Evolutionary conservation across 2,329 filamentous ascomycete genomes (phyloP), one percentile per base, ranked within the genome.

Genomic region (Dactylellina drechsleri): DNA sequence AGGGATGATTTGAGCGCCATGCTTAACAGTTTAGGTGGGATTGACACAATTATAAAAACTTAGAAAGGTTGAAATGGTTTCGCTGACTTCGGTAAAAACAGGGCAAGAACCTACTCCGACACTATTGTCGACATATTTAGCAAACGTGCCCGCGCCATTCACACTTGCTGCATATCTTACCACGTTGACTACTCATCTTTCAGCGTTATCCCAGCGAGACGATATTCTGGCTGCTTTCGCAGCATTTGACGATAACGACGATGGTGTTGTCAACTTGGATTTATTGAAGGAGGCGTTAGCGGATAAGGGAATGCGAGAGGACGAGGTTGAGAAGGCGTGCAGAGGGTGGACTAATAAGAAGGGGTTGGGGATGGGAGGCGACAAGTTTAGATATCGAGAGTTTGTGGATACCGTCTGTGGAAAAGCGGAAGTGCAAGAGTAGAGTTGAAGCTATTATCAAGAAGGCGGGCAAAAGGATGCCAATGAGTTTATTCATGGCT

Each of bases 201-300:
- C 88, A 0, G 87, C 89, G 0, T 85, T 98, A 16, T 96, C 92
- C 0, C 89, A 91, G 0, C 87, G 89, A 20, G 86, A 88, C 15
- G 95, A 99, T 81, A 86, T 99, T 8, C 84, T 92, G 18, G 94
- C 93, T 0, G 95, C 95, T 0, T 94, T 99, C 78, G 92, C 92
- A 1, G 95, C 95, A 0, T 98, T 98, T 81, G 95, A 99, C 80
- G 92, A 96, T 76, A 93, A 96, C 77, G 95, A 99, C 81, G 95
- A 91, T 79, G 95, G 95, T 2, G 93, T 97, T 82, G 89, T 98
- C 45, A 93, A 98, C 80, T 83, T 96, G 18, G 86, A 84, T 0
- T 92, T 97, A 82, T 83, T 99, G 76, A 88, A 91, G 53, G 92
- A 95, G 78, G 92, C 94, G 0, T 82, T 99, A 52, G 83, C 97